Percentiles rank a stretch among this genome's conserved stretches.
Evolutionary conservation across 2,329 filamentous ascomycete species (phyloP).

Genomic region (Xylariaceae sp.): DNA sequence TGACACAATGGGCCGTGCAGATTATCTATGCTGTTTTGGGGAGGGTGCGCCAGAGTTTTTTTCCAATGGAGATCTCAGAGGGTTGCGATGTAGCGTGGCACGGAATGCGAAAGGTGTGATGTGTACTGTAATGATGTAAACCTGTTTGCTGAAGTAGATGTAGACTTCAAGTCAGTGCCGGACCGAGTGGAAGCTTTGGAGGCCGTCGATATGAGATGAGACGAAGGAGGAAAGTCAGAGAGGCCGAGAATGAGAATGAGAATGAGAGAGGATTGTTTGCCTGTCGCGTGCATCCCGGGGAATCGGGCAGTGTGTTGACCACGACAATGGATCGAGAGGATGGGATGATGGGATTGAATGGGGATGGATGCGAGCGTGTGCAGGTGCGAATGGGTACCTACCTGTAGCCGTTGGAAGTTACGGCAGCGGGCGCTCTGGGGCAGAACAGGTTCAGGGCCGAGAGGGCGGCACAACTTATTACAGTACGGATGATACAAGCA

Average conservation of each 20-base stretch:
- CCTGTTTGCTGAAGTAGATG: no score
- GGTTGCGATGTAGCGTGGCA: constrained; percentile 15
- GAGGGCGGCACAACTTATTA: no score
- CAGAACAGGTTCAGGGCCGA: no score
- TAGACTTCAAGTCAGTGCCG: background rate
- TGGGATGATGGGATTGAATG: background rate
- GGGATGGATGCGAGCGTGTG: no score
- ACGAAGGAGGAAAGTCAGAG: background rate
- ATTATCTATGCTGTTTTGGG: no score
- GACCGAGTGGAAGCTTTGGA: constrained; percentile 2
- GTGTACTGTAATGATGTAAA: no score
- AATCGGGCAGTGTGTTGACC: constrained; percentile 6
- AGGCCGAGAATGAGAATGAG: constrained; percentile 1
- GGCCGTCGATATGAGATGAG: constrained; percentile 4
- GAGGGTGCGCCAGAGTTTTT: no score
- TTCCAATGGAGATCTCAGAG: constrained; percentile 10
- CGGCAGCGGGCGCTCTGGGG: no score
- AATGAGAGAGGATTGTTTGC: background rate
- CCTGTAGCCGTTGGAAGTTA: no score
- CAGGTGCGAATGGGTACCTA: no score
- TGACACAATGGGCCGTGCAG: constrained; percentile 24
- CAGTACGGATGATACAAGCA: no score
- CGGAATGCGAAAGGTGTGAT: background rate
- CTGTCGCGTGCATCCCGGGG: constrained; percentile 7
- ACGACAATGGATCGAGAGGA: background rate